Evolutionary conservation across 176 grass and related monocot genomes (phyloP).

Genomic region (Juncus effusus): DNA sequence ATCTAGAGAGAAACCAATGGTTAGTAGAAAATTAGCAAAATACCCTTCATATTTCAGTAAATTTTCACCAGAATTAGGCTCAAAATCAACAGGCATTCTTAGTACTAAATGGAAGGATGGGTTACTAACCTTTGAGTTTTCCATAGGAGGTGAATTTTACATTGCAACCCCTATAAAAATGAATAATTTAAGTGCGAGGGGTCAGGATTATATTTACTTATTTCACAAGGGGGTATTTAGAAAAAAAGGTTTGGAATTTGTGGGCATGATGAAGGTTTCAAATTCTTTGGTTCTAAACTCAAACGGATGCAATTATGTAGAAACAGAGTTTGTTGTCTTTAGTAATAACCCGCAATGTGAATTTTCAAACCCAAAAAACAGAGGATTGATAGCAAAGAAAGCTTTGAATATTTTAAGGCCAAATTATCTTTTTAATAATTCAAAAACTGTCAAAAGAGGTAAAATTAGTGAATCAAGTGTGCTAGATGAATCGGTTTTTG

Average conservation of each 20-base stretch:
- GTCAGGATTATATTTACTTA: conserved; percentile 34
- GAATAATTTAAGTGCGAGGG: conserved; percentile 13
- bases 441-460: conserved; percentile 15
- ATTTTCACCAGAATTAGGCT: conserved; percentile 2
- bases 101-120: conserved; percentile 34
- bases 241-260: conserved; percentile 11
- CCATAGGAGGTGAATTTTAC: conserved; percentile 16
- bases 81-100: conserved; percentile 29
- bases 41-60: conserved; percentile 10
- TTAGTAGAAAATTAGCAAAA: conserved; percentile 13
- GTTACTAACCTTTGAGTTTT: conserved; percentile 33
- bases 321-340: conserved; percentile 42
- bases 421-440: conserved; percentile 16
- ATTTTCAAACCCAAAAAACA: conserved; percentile 10
- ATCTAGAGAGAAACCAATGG: conserved; percentile 9
- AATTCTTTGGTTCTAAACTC: conserved; percentile 29
- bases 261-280: conserved; percentile 44
- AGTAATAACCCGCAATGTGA: background rate
- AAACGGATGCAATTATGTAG: conserved; percentile 9
- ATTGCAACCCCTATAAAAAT: conserved; percentile 33
- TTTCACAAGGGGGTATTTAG: conserved; percentile 25
- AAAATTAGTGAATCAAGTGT: conserved; percentile 19
- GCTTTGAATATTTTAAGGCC: conserved; percentile 18
- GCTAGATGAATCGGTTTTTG: conserved; percentile 23
- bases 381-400: conserved; percentile 2